phyloP scores from a whole-genome alignment of 2,329 filamentous ascomycete species.

The Penicillium sp. region DNA sequence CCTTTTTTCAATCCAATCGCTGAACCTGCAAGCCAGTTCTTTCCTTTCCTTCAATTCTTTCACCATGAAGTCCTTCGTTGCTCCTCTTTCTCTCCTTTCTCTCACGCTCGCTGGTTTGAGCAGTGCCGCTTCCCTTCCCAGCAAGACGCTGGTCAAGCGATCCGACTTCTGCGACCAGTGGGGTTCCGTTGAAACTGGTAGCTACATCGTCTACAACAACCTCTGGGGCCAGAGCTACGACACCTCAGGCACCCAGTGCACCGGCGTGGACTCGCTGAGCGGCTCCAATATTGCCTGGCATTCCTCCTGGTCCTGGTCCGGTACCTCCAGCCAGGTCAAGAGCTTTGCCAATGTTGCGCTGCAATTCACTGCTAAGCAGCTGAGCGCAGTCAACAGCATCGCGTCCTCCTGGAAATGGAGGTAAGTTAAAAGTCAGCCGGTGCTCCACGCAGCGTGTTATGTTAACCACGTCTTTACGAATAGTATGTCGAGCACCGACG shows the following conservation, averaged over 20 bases:
- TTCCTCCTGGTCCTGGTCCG: conserved; percentile 51
- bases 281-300: conserved; percentile 47
- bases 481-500: conserved; percentile 52
- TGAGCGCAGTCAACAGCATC: conserved; percentile 47
- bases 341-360: conserved; percentile 53
- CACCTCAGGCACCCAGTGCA: conserved; percentile 48
- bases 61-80: conserved; percentile 35
- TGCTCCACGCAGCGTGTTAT: neutral
- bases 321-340: conserved; percentile 48
- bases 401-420: conserved; percentile 52
- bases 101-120: conserved; percentile 27
- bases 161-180: conserved; percentile 48
- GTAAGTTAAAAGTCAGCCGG: conserved; percentile 23
- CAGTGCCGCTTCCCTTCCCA: conserved; percentile 27
- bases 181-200: conserved; percentile 41
- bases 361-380: conserved; percentile 36
- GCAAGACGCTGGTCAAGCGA: conserved; percentile 30
- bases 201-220: conserved; percentile 58
- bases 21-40: conserved; percentile 1
- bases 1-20: neutral
- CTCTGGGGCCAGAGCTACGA: conserved; percentile 53
- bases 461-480: neutral
- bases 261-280: conserved; percentile 42
- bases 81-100: conserved; percentile 25
- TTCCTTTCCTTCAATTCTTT: conserved; percentile 2